Conservation (phyloP, 441 rosid species). For the Cnidoscolus chayamansa region DNA sequence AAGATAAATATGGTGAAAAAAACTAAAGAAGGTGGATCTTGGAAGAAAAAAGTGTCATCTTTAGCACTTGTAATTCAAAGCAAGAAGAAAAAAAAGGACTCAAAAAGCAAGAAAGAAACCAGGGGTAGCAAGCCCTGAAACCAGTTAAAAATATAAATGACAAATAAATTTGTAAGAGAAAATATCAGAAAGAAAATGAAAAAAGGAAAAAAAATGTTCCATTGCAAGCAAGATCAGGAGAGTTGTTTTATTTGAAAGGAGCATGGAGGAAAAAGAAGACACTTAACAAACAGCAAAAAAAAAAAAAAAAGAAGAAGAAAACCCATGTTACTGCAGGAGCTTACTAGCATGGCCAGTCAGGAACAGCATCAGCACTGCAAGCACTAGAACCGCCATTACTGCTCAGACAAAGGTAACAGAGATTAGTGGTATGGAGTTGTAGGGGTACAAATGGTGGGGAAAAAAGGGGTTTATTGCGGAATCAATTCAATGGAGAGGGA, state of each 20-base stretch:
- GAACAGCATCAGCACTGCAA: constrained; percentile 53
- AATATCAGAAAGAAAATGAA: not conserved
- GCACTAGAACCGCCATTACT: constrained; percentile 48
- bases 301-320: too few relatives aligned
- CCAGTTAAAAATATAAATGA: not conserved
- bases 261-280: too few relatives aligned
- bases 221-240: too few relatives aligned
- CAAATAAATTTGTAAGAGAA: not conserved
- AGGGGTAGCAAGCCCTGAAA: too few relatives aligned
- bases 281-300: too few relatives aligned
- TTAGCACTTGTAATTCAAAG: not conserved
- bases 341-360: constrained; percentile 71
- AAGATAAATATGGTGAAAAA: not conserved
- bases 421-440: not conserved
- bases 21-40: not conserved
- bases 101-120: not conserved
- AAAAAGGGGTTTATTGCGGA: constrained; percentile 25
- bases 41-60: not conserved
- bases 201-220: not conserved
- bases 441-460: constrained; percentile 6
- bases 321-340: constrained; percentile 10
- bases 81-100: not conserved
- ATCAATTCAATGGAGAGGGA: constrained; percentile 4
- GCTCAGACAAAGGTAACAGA: constrained; percentile 13
- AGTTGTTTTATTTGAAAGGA: too few relatives aligned